Evolutionary conservation across 257 asterid species (phyloP).

Genomic region (Sherardia arvensis): DNA sequence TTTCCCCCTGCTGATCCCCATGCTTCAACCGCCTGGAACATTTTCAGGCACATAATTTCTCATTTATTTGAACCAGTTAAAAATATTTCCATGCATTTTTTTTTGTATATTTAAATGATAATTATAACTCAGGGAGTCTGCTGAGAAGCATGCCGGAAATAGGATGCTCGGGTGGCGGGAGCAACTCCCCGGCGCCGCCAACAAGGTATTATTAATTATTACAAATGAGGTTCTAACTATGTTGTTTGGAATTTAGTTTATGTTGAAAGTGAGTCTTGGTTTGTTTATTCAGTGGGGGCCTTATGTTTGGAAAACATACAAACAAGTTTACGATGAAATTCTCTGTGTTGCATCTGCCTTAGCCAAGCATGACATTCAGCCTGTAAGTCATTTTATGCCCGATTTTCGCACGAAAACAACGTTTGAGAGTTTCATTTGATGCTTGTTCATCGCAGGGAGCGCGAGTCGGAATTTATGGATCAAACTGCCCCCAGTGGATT

Average conservation of each 20-base stretch:
- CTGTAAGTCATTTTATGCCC: conserved; percentile 41
- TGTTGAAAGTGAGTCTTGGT: neutral
- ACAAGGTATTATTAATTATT: conserved; percentile 6
- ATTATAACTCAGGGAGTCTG: conserved; percentile 53
- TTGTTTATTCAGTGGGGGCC: conserved; percentile 59
- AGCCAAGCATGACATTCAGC: conserved; percentile 53
- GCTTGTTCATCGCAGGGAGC: conserved; percentile 39
- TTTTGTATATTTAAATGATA: neutral
- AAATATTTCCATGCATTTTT: neutral
- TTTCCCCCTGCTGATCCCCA: conserved; percentile 55
- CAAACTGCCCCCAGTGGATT: conserved; percentile 97
- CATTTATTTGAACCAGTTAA: neutral
- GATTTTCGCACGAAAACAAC: no score
- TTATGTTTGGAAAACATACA: conserved; percentile 77
- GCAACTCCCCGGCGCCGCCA: conserved; percentile 13
- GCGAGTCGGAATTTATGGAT: conserved; percentile 78
- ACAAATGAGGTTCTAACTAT: neutral
- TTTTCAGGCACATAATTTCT: conserved; percentile 43
- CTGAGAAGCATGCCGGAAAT: conserved; percentile 52
- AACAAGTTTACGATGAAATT: conserved; percentile 60
- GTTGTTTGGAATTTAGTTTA: neutral
- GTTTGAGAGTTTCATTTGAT: neutral
- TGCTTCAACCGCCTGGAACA: conserved; percentile 62
- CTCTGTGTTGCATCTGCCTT: conserved; percentile 69
- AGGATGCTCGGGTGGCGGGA: conserved; percentile 94